Percentiles rank a stretch among this genome's conserved stretches.
These are phyloP conservation scores for Maudiozyma barnettii DNA, from an alignment of 805 yeast species.

Conservation along the genomic window DNA sequence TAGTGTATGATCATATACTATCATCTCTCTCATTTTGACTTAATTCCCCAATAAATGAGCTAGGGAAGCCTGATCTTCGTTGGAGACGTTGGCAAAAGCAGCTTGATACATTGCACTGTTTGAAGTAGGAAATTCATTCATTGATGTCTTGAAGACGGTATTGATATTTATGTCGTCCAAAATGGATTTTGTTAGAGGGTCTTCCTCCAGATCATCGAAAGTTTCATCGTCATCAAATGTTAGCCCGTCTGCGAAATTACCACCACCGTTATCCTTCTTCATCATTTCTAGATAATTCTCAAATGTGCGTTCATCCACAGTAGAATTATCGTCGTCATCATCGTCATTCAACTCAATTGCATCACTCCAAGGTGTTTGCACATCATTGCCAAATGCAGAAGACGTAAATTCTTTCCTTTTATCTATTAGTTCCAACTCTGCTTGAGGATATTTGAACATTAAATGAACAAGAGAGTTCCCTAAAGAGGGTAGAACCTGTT, in stretches of 20 bases:
- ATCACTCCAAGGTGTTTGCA: slow-evolving; percentile 20
- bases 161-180: slow-evolving; percentile 71
- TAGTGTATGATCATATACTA: no score
- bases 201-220: slow-evolving; percentile 73
- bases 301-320: slow-evolving; percentile 27
- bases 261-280: slow-evolving; percentile 34
- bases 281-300: slow-evolving; percentile 42
- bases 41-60: slow-evolving; percentile 1
- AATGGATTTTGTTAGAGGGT: slow-evolving; percentile 68
- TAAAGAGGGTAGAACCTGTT: slow-evolving; percentile 36
- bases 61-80: slow-evolving; percentile 30
- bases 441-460: slow-evolving; percentile 57
- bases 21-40: no score
- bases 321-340: slow-evolving; percentile 30
- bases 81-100: slow-evolving; percentile 34
- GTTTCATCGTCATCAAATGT: slow-evolving; percentile 37
- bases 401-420: slow-evolving; percentile 46
- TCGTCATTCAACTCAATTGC: slow-evolving; percentile 28
- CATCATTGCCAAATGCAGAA: slow-evolving; percentile 28
- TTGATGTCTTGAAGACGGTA: slow-evolving; percentile 48
- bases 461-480: slow-evolving; percentile 43
- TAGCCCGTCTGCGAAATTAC: slow-evolving; percentile 27
- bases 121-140: slow-evolving; percentile 39
- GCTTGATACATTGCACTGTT: slow-evolving; percentile 42
- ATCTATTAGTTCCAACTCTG: slow-evolving; percentile 56